Conservation (phyloP, 495 filamentous ascomycete species). For the Sordaria brevicollis region DNA sequence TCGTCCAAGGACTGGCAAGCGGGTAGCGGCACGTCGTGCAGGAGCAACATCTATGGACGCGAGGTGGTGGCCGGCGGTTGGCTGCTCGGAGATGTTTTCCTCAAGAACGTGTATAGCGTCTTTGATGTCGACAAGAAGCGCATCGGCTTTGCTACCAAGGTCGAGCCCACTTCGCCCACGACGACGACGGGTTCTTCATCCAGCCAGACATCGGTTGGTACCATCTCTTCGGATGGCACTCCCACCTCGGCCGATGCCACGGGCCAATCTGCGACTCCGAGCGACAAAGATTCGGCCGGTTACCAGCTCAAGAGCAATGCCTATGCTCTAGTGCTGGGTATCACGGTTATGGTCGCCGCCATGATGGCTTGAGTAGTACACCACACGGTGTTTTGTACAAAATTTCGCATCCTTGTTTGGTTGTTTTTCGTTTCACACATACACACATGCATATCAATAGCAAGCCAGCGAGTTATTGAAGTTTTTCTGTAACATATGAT, state of each 20-base stretch:
- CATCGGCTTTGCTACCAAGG: slow-evolving; percentile 38
- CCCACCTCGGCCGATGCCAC: slow-evolving; percentile 4
- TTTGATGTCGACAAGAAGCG: slow-evolving; percentile 59
- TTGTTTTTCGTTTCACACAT: neutral
- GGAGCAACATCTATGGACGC: slow-evolving; percentile 53
- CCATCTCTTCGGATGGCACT: slow-evolving; percentile 2
- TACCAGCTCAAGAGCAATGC: slow-evolving; percentile 6
- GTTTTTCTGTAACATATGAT: neutral
- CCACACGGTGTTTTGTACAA: neutral
- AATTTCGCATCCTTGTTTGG: neutral
- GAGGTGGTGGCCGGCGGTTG: slow-evolving; percentile 40
- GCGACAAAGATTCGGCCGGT: slow-evolving; percentile 5
- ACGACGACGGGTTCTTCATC: neutral
- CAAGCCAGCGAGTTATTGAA: neutral
- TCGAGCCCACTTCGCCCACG: slow-evolving; percentile 6
- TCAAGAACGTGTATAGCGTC: slow-evolving; percentile 85
- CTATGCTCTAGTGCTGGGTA: slow-evolving; percentile 8
- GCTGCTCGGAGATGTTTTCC: slow-evolving; percentile 73
- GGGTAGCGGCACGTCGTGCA: slow-evolving; percentile 37
- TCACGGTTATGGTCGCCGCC: slow-evolving; percentile 6
- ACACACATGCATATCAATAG: neutral
- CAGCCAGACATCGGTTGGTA: neutral
- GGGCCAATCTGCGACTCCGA: neutral
- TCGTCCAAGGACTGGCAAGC: slow-evolving; percentile 62
- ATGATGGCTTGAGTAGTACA: slow-evolving; percentile 7